Evolutionary conservation across 1,284 basidiomycete genomes (phyloP), one percentile per base, ranked within the genome.

Genomic region (Cutaneotrichosporon sp.): DNA sequence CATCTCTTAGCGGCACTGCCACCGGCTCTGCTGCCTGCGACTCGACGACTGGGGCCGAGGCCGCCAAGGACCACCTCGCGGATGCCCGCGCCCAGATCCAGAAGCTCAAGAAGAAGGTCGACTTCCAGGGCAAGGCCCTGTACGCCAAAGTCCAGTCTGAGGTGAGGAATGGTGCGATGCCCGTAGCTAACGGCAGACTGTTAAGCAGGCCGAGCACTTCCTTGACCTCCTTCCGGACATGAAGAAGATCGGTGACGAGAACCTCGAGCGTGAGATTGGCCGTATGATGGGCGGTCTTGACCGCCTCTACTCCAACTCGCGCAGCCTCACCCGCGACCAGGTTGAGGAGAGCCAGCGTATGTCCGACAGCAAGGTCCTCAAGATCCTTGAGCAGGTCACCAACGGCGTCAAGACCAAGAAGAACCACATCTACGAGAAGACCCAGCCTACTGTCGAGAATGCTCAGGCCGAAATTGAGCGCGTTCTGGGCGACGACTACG

Each of bases 251-350:
- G 63, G 67, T 42, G 58, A 54, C 27, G 52, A 66, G 20, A 71
- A 71, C 54, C 57, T 78, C 18, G 70, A 72, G 14, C 66, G 71
- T 38, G 74, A 77, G 53, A 70, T 72, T 54, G 67, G 70, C 25
- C 74, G 75, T 60, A 61, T 76, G 62, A 33, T 74, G 25, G 61
- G 58, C 22, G 77, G 75, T 16, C 68, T 78, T n/a, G 74, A 78
- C 68, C 73, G 73, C 58, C 69, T 78, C n/a, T 78, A 75, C 62
- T 69, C 72, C 13, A 58, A 59, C n/a, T 74, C 72, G 13, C 63
- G 68, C 9, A 64, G 50, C 1, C 68, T 78, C 27, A 75, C 69
- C 3, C 55, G 56, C 16, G 67, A 73, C 0, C 76, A 78, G 63
- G 72, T 78, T 45, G 62, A 63, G 31, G 66, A 69, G 50, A 70